Conservation (phyloP, 169 alveolate species). For the Plasmodium yoelii region DNA sequence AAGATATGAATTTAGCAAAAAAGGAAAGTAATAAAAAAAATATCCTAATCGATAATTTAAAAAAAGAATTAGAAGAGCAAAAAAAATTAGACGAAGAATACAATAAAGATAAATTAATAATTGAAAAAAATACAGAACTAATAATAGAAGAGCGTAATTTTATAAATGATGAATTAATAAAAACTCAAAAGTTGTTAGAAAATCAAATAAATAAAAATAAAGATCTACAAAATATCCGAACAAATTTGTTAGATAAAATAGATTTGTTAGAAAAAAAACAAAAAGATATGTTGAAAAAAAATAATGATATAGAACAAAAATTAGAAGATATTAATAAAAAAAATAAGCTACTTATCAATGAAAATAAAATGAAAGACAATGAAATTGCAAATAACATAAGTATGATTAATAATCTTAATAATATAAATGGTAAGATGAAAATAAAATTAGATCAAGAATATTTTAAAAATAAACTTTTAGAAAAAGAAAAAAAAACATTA, state of each 20-base stretch:
- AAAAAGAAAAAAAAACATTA: conserved; percentile 62
- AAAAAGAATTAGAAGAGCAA: conserved; percentile 47
- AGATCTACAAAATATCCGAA: conserved; percentile 34
- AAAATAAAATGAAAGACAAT: conserved; percentile 30
- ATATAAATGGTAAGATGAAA: conserved; percentile 41
- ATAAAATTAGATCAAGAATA: conserved; percentile 69
- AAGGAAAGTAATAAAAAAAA: conserved; percentile 65
- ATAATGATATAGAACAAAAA: conserved; percentile 37
- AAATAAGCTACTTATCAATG: conserved; percentile 44
- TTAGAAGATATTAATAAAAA: conserved; percentile 48
- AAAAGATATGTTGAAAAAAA: conserved; percentile 55
- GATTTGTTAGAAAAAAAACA: conserved; percentile 69
- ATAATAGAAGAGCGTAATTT: conserved; percentile 56
- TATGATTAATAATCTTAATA: conserved; percentile 27
- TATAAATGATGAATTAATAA: conserved; percentile 61
- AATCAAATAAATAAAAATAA: conserved; percentile 62
- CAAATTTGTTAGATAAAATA: conserved; percentile 40
- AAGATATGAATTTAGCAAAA: conserved; percentile 27
- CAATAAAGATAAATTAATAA: conserved; percentile 57
- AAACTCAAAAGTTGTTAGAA: conserved; percentile 62
- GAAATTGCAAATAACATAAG: conserved; percentile 30
- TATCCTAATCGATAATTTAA: conserved; percentile 44
- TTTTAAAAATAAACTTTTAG: conserved; percentile 45
- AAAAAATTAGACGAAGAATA: conserved; percentile 53
- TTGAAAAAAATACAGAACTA: conserved; percentile 60